Evolutionary conservation across 2,329 filamentous ascomycete genomes (phyloP).

Genomic region (Microsporum canis): DNA sequence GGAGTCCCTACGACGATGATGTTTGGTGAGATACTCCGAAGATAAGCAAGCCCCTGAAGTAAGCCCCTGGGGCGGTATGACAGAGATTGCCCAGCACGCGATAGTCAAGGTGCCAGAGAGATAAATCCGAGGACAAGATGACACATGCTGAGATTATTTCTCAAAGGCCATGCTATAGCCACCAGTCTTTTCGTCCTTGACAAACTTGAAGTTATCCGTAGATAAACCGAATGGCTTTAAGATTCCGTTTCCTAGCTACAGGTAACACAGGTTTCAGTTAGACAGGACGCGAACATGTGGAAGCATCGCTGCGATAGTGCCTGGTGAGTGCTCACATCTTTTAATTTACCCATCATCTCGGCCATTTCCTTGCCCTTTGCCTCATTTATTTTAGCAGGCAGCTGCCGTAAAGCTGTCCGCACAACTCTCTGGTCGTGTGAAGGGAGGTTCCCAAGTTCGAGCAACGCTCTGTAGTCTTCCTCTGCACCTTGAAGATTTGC

Average conservation of each 20-base stretch:
- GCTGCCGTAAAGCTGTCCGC: conserved; percentile 48
- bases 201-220: conserved; percentile 90
- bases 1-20: too few species aligned
- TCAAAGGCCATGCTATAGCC: conserved; percentile 90
- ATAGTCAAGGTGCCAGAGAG: not conserved
- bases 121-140: not conserved
- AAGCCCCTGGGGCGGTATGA: too few species aligned
- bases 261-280: conserved; percentile 9
- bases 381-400: conserved; percentile 59
- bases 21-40: too few species aligned
- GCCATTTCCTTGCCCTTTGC: conserved; percentile 80
- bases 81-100: too few species aligned
- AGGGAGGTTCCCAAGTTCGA: conserved; percentile 48
- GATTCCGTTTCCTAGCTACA: conserved; percentile 72
- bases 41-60: too few species aligned
- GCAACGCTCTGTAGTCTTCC: conserved; percentile 65
- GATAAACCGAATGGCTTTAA: conserved; percentile 87
- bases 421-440: conserved; percentile 58
- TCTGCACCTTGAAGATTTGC: conserved; percentile 65
- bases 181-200: conserved; percentile 76
- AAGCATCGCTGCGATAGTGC: not conserved
- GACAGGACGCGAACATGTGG: not conserved
- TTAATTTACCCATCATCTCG: conserved; percentile 97
- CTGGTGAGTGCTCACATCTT: conserved; percentile 46
- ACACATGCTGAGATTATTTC: conserved; percentile 2